Conservation (phyloP, 2,329 filamentous ascomycete genomes). For the Colletotrichum nymphaeae region DNA sequence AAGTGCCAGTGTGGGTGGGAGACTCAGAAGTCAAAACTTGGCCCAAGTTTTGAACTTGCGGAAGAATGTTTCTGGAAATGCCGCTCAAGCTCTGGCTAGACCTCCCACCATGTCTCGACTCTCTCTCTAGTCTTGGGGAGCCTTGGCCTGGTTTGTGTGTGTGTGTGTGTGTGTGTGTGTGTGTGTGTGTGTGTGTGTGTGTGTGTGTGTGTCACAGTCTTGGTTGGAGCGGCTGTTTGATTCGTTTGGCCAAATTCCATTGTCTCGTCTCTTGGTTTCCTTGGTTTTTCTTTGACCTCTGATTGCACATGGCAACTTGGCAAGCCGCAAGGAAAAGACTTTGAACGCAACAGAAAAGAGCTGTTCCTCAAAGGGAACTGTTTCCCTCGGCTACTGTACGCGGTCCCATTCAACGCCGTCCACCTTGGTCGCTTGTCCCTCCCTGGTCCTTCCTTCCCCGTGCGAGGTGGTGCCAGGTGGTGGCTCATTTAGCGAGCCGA, state of each 20-base stretch:
- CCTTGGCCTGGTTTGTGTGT: not conserved
- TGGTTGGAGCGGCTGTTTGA: not conserved
- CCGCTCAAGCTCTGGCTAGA: not conserved
- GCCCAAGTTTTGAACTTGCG: not conserved
- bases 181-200: not conserved
- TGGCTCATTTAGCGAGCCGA: constrained; percentile 23
- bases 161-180: not conserved
- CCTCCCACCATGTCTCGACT: not conserved
- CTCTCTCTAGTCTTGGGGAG: not conserved
- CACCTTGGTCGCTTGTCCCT: too few species aligned
- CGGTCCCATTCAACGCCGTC: not conserved
- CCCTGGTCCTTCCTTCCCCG: not conserved
- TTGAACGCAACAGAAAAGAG: not conserved
- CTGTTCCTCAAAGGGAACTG: not conserved
- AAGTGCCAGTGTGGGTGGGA: not conserved
- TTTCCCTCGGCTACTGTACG: not conserved
- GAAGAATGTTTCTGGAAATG: constrained; percentile 31
- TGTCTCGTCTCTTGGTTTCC: not conserved
- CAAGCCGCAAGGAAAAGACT: not conserved
- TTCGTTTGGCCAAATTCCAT: not conserved
- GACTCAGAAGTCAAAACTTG: not conserved
- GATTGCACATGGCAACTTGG: not conserved
- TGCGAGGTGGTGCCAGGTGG: not conserved
- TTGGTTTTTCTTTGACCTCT: not conserved
- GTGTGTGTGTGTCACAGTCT: not conserved